phyloP scores from a whole-genome alignment of 2,329 filamentous ascomycete species.

The Xylaria arbuscula region DNA sequence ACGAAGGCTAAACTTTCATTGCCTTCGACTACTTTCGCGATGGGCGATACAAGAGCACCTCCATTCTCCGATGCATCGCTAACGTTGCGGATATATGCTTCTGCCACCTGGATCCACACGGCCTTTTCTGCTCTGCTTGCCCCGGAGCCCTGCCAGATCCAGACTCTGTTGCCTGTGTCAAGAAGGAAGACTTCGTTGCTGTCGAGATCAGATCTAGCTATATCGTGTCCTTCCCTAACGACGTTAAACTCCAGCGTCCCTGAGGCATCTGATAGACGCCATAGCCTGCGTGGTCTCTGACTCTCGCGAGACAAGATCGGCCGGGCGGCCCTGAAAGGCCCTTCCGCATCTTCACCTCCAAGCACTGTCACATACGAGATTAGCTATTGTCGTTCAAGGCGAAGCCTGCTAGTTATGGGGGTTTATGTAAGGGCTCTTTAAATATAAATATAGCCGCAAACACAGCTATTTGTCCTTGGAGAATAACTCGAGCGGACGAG shows the following conservation, averaged over 20 bases:
- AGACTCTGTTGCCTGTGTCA: conserved; percentile 67
- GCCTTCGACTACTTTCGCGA: conserved; percentile 69
- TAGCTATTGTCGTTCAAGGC: background rate
- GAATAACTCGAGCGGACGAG: background rate
- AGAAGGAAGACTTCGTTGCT: conserved; percentile 71
- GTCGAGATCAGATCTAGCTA: conserved; percentile 63
- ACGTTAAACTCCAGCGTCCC: conserved; percentile 68
- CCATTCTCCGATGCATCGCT: conserved; percentile 48
- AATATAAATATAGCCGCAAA: background rate
- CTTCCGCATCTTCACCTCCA: conserved; percentile 56
- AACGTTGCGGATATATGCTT: conserved; percentile 63
- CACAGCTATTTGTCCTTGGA: background rate
- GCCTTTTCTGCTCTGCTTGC: conserved; percentile 70
- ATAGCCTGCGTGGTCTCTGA: conserved; percentile 59
- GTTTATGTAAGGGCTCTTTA: background rate
- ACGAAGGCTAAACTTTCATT: conserved; percentile 65
- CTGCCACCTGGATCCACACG: conserved; percentile 69
- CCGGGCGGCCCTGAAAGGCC: conserved; percentile 38
- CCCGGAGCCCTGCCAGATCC: conserved; percentile 73
- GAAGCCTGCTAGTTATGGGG: background rate
- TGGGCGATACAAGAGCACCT: conserved; percentile 58
- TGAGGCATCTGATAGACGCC: conserved; percentile 71
- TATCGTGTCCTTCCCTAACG: conserved; percentile 64
- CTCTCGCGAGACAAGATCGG: conserved; percentile 40
- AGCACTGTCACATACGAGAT: conserved; percentile 53